These are phyloP conservation scores for Isoetes engelmannii DNA, from an alignment of 83 land plant species.

Conservation along the genomic window DNA sequence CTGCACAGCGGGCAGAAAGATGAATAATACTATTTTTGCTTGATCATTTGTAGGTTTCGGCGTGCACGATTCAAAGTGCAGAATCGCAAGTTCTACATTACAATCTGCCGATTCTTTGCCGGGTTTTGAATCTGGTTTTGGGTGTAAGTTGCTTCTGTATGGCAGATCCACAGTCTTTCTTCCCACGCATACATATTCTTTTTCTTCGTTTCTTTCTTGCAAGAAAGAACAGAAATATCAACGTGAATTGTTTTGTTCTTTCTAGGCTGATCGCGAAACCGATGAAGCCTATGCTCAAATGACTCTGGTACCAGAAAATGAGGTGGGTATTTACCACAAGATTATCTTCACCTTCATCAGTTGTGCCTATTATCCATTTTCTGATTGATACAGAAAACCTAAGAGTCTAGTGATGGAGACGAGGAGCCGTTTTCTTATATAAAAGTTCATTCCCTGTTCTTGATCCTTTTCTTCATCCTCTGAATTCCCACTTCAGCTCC, in stretches of 20 bases:
- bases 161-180: background rate
- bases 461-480: no score
- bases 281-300: conserved; percentile 91
- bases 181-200: background rate
- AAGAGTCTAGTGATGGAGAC: conserved; percentile 22
- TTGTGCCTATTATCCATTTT: background rate
- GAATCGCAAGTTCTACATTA: conserved; percentile 21
- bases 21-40: no score
- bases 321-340: conserved; percentile 34
- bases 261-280: conserved; percentile 68
- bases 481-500: no score
- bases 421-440: conserved; percentile 14
- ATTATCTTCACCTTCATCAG: background rate
- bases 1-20: no score
- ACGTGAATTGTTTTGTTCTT: conserved; percentile 10
- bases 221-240: conserved; percentile 5
- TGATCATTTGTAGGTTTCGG: conserved; percentile 17
- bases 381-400: background rate
- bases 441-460: no score
- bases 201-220: background rate
- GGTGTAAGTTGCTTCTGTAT: conserved; percentile 37
- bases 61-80: conserved; percentile 17
- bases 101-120: conserved; percentile 60
- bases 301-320: conserved; percentile 44
- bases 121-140: conserved; percentile 57